Percentiles rank a stretch among this genome's conserved stretches.
phyloP scores from a whole-genome alignment of 2,329 filamentous ascomycete genomes.

The Sarocladium brachiariae region DNA sequence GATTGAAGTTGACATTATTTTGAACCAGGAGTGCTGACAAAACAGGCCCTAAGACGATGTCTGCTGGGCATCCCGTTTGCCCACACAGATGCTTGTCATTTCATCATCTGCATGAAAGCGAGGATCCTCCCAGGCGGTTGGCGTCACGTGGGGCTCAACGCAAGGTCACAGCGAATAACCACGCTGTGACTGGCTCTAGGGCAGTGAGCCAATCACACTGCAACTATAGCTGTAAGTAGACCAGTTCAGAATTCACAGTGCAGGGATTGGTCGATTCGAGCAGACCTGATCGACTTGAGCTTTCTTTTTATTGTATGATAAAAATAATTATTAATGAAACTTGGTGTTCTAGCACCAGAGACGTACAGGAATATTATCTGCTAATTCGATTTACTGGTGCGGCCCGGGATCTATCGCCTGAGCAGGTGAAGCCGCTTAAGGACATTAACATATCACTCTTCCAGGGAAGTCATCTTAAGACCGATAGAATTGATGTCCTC shows the following conservation, averaged over 20 bases:
- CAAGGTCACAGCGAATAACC: background rate
- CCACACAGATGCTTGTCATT: background rate
- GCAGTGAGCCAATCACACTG: background rate
- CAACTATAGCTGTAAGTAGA: background rate
- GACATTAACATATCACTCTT: constrained; percentile 46
- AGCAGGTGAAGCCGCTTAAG: constrained; percentile 31
- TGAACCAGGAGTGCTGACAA: too few species aligned
- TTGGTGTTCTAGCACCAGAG: constrained; percentile 25
- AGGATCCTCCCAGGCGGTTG: background rate
- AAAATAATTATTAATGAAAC: too few species aligned
- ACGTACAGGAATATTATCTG: constrained; percentile 24
- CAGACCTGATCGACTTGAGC: background rate
- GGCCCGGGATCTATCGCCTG: constrained; percentile 27
- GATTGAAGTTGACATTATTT: background rate
- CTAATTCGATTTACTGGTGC: constrained; percentile 32
- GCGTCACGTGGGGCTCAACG: constrained; percentile 3
- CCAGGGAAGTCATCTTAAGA: constrained; percentile 43
- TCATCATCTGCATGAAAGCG: background rate
- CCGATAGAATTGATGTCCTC: too few species aligned
- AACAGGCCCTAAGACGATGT: background rate
- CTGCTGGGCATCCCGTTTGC: background rate
- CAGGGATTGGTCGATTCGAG: background rate
- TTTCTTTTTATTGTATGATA: too few species aligned
- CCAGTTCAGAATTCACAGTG: background rate
- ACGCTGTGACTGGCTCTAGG: background rate